Evolutionary conservation across 1,284 basidiomycete species (phyloP), one percentile per base, ranked within the genome.

Genomic region (Pisolithus thermaeus): DNA sequence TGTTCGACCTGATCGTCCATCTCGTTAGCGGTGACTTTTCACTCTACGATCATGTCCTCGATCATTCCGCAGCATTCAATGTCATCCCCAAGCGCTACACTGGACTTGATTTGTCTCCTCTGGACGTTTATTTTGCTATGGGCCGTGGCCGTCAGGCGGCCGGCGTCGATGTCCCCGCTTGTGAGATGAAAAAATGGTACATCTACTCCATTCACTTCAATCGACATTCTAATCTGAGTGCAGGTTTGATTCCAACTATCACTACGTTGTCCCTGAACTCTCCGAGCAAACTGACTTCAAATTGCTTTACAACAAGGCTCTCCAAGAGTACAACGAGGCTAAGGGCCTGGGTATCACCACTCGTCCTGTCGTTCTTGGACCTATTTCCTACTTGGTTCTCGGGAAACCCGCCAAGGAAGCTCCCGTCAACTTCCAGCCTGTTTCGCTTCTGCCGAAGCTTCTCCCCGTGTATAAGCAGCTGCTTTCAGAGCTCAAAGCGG

Each of bases 211-310:
- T 47, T 12, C 23, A 35, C 42, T 56, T 20, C 52, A 43, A 28
- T 51, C 22, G 45, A 50, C 5, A 49, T 25, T 16, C 51, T 62
- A 25, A 59, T 44, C 52, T 42, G 50, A 37, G 39, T 55, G 43
- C 59, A 92, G 92, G 93, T 99, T 98, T 73, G 96, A 99, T 78
- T 97, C 95, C 52, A 99, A 99, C 85, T 99, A 99, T 81, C 97
- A 99, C 80, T 96, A 90, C 69, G 93, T 99, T 73, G 96, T 98
- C 58, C 96, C 95, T 56, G 97, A 99, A 77, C 84, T 99, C 73
- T 90, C 91, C 22, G 89, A 94, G 56, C 77, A 81, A 65, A 92
- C 90, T 54, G 85, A 95, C 61, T 98, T 99, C 86, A 93, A 94
- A 77, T 79, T 99, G 69, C 83, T 88, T 76, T 87, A 87, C 76